A percentile compares a stretch with the other conserved stretches of the same genome.
Evolutionary conservation across 768 basidiomycete species (phyloP).

Genomic region (Clitopilus passeckerianus): DNA sequence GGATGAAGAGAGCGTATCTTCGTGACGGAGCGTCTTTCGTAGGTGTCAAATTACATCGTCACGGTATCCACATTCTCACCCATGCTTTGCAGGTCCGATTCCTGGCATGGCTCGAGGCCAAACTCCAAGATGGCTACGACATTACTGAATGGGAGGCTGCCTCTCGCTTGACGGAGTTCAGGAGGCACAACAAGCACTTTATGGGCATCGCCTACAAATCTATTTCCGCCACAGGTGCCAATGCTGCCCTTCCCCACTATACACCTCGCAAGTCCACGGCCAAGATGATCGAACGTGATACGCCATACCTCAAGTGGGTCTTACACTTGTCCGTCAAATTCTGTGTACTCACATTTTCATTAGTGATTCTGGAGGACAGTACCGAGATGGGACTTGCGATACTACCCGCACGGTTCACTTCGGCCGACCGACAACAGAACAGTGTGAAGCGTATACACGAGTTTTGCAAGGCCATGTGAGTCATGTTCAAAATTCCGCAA

Average conservation of each 20-base stretch:
- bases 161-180: constrained; percentile 73
- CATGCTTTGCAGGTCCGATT: constrained; percentile 51
- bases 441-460: constrained; percentile 88
- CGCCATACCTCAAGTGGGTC: constrained; percentile 86
- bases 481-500: constrained; percentile 11
- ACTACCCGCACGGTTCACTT: constrained; percentile 83
- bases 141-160: constrained; percentile 93
- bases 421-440: constrained; percentile 79
- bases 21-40: constrained; percentile 87
- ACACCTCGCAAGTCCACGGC: constrained; percentile 66
- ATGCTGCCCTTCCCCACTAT: constrained; percentile 95
- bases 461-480: constrained; percentile 95
- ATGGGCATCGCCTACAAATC: constrained; percentile 87
- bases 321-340: constrained; percentile 6
- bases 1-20: constrained; percentile 78
- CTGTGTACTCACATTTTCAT: constrained; percentile 5
- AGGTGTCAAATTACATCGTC: constrained; percentile 24
- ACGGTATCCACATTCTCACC: constrained; percentile 3
- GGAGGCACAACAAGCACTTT: constrained; percentile 66
- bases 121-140: constrained; percentile 69
- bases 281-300: constrained; percentile 68
- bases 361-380: constrained; percentile 92
- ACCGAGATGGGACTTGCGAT: constrained; percentile 86
- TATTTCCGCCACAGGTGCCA: constrained; percentile 85
- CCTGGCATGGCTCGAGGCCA: constrained; percentile 88